Evolutionary conservation across 78 protist species (phyloP).

Genomic region (Tieghemostelium lacteum): DNA sequence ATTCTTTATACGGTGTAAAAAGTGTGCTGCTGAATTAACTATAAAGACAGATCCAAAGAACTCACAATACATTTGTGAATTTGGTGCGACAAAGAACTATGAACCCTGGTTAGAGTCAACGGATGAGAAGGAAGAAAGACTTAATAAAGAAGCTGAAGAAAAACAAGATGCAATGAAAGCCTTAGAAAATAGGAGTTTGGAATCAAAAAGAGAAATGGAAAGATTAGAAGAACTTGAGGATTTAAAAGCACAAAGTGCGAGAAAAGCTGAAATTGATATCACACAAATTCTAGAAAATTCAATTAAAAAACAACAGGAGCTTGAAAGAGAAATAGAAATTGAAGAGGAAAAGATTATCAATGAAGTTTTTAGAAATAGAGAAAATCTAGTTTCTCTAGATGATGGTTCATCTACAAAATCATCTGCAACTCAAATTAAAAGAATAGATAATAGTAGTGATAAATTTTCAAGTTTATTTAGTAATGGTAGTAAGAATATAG

Average conservation of each 20-base stretch:
- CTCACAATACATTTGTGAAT: conserved; percentile 90
- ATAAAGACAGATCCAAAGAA: conserved; percentile 96
- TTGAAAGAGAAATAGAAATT: not conserved
- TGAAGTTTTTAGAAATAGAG: conserved; percentile 6
- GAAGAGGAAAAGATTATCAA: conserved; percentile 2
- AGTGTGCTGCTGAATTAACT: conserved; percentile 91
- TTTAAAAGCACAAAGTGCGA: conserved; percentile 76
- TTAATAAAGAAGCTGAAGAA: conserved; percentile 62
- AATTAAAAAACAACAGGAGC: conserved; percentile 37
- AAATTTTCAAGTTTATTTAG: conserved; percentile 25
- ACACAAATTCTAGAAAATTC: conserved; percentile 30
- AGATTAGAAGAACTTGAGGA: conserved; percentile 95
- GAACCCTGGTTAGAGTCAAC: conserved; percentile 90
- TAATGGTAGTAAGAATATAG: not conserved
- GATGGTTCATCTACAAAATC: too few relatives aligned
- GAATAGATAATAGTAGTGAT: conserved; percentile 23
- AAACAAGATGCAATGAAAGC: conserved; percentile 86
- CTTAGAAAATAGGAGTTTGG: conserved; percentile 87
- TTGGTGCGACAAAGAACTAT: conserved; percentile 87
- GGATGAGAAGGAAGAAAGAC: conserved; percentile 31
- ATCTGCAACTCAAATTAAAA: conserved; percentile 23
- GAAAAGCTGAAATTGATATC: conserved; percentile 23
- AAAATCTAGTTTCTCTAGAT: not conserved
- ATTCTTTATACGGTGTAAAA: conserved; percentile 91
- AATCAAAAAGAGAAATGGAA: conserved; percentile 94